Percentiles rank a stretch among this genome's conserved stretches.
Evolutionary conservation across 2,329 filamentous ascomycete genomes (phyloP).

Genomic region (Penicillium sp.): DNA sequence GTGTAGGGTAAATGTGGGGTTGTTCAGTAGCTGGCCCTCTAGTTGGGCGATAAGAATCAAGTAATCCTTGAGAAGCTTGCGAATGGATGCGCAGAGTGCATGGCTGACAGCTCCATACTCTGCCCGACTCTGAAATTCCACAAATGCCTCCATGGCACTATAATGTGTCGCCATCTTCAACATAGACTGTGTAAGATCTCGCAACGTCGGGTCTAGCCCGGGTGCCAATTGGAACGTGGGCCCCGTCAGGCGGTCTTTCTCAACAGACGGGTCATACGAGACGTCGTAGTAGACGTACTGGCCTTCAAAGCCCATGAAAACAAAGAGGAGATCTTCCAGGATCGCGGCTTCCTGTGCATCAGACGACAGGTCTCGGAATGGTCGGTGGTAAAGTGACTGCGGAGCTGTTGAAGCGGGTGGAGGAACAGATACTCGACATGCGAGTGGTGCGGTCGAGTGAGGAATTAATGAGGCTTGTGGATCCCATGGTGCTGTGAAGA

Average conservation of each 20-base stretch:
- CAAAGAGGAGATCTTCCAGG: constrained; percentile 85
- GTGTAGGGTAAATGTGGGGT: constrained; percentile 84
- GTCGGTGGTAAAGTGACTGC: constrained; percentile 62
- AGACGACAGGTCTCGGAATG: constrained; percentile 68
- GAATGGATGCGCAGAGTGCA: constrained; percentile 89
- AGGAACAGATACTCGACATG: constrained; percentile 62
- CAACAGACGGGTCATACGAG: constrained; percentile 75
- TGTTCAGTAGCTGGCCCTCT: constrained; percentile 88
- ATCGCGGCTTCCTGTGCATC: constrained; percentile 83
- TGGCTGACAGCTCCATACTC: constrained; percentile 95
- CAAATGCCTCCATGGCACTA: constrained; percentile 82
- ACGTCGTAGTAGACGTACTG: constrained; percentile 88
- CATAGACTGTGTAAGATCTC: constrained; percentile 84
- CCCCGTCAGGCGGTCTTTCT: constrained; percentile 81
- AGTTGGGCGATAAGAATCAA: constrained; percentile 88
- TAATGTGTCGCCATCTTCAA: constrained; percentile 93
- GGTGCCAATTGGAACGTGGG: constrained; percentile 75
- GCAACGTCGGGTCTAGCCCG: constrained; percentile 85
- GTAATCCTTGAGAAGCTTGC: constrained; percentile 89
- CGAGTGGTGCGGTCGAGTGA: constrained; percentile 68
- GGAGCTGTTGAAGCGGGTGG: constrained; percentile 66
- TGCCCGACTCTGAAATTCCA: constrained; percentile 88
- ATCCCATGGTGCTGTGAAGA: constrained; percentile 60
- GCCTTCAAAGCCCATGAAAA: constrained; percentile 98
- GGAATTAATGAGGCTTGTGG: constrained; percentile 74